Conservation (phyloP, 176 grass and related monocot genomes). For the Triticum turgidum region DNA sequence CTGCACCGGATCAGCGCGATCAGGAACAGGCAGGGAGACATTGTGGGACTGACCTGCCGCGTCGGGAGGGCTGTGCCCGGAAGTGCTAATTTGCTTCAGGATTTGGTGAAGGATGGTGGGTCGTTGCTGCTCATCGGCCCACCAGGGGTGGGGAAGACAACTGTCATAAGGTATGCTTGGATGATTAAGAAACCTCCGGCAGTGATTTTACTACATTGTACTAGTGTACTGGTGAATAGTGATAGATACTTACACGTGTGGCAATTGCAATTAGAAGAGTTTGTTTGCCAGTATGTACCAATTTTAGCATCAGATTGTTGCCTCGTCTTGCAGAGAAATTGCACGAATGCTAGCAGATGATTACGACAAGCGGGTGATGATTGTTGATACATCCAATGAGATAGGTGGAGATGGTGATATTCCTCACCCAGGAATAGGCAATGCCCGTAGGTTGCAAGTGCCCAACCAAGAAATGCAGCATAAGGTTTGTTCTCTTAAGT, state of each 20-base stretch:
- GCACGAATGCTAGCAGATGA: constrained; percentile 84
- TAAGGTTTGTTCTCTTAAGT: constrained; percentile 52
- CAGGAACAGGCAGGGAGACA: constrained; percentile 65
- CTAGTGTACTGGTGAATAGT: no score
- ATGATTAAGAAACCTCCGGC: no score
- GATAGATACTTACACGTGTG: neutral
- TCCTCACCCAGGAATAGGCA: constrained; percentile 79
- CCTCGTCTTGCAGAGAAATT: constrained; percentile 66
- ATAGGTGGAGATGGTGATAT: constrained; percentile 96
- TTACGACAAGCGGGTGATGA: constrained; percentile 80
- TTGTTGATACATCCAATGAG: constrained; percentile 96
- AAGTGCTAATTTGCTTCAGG: constrained; percentile 78
- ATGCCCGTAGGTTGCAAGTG: constrained; percentile 87
- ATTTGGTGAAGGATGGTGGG: constrained; percentile 79
- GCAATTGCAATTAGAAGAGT: no score
- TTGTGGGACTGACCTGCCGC: constrained; percentile 81
- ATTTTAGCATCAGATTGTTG: neutral
- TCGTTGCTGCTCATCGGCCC: constrained; percentile 85
- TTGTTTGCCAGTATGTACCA: neutral
- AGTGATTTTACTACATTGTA: neutral
- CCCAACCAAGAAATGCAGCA: constrained; percentile 82
- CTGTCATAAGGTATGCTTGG: constrained; percentile 72
- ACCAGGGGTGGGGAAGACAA: constrained; percentile 87
- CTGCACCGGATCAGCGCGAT: constrained; percentile 83
- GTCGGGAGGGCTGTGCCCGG: constrained; percentile 78